Base-by-base conservation (phyloP, 208 protist species). In the Porcisia deanei region DNA sequence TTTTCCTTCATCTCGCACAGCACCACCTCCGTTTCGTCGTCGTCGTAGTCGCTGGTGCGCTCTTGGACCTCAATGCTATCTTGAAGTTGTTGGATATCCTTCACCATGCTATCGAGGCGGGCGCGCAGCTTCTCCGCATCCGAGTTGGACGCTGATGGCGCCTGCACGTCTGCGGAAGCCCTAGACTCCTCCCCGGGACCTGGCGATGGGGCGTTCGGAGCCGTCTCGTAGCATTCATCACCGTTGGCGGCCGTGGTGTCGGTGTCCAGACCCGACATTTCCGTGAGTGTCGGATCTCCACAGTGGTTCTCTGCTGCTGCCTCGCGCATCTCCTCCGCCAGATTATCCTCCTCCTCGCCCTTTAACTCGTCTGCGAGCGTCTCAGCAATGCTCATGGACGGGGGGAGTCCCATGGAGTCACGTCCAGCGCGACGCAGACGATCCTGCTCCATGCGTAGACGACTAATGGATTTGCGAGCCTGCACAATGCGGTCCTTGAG, bases 361-460 rank as follows among this genome's bases (percentile, higher is more conserved):
- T 82, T 80, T 16, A 77, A 82, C 69, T 92, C 92, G 55, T 89
- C 49, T 1, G 85, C 88, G 14, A 97, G 85, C 2, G 91, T 86
- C 70, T 95, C 87, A 54, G 91, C 91, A 60, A 97, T 86, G 78
- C 91, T 97, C 41, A 97, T 76, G 39, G 83, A 91, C 25, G 80
- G 45, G 0, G 91, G 91, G 34, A 97, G 71, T 18, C 88, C 90
- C 52, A 95, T 79, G 37, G 84, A 72, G 69, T 91, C 86, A 55
- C 83, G 73, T 37, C 93, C 91, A 16, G 82, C 73, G 70, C 89
- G 85, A 53, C 91, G 91, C 52, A 97, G 85, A 53, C 89, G 91
- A 71, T 97, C 93, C 76, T 96, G 93, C 83, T 94, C 91, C n/a
- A 88, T 34, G n/a, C 93, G 90, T 34, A 96, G 85, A n/a, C 83